Base-by-base conservation (phyloP, 805 yeast genomes). In the Ogataea thermomethanolica region DNA sequence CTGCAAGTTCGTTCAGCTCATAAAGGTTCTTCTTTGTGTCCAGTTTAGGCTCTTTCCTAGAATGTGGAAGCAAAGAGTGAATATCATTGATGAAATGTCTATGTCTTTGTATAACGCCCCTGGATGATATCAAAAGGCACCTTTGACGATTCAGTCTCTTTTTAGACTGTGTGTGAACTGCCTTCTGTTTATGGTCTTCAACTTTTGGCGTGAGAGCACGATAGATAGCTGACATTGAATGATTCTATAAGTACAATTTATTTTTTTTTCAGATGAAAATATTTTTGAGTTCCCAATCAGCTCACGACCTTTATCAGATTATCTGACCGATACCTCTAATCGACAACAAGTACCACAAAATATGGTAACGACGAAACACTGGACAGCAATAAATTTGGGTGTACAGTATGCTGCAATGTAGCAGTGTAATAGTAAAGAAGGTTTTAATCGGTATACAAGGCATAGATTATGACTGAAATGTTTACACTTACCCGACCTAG, bases 61-160 rank as follows among this genome's bases (percentile, higher is more conserved):
- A 83, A 61, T 93, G 99, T 41, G 99, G 99, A 61, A 93, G 67
- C 61, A 93, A 70, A 15, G 78, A 66, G 50, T 79, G 69, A 47
- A 93, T 68, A 66, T 93, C 98, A 51, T 77, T 75, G 48, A 93
- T 87, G 56, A 93, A 69, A 66, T 93, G 98, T 59, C 99, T 89
- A 61, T 93, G 98, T 69, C 99, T 83, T 61, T 71, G 88, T 22
- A 96, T 89, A 42, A 91, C 85, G 51, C 99, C 99, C 63, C 99
- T 79, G 29, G 97, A 89, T 4, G 97, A 84, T 55, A 91, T 84
- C 44, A 93, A 73, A 45, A 93, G 70, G 28, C 90, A 87, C 55
- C 96, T 75, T 65, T 91, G 98, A 63, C 85, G 83, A 66, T 91
- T 91, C 4, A 9, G 7, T 12, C 29, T 26, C 4, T 8, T 14